phyloP scores from a whole-genome alignment of 2,329 filamentous ascomycete species.

The Aureobasidium mangrovei region DNA sequence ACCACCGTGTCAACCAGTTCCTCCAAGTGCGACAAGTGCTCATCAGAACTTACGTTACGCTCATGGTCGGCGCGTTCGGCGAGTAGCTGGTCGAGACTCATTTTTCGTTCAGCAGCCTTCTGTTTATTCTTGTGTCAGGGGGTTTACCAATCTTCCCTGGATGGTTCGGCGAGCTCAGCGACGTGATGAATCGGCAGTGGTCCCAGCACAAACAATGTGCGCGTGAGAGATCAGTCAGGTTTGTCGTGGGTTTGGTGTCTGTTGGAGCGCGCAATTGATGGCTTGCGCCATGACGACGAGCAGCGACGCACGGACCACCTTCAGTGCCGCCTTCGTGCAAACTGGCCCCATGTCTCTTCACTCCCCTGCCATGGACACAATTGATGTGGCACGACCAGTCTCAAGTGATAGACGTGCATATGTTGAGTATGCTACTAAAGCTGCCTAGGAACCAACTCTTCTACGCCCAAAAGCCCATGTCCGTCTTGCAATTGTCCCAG shows the following conservation, averaged over 20 bases:
- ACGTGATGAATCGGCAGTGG: background rate
- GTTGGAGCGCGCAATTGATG: background rate
- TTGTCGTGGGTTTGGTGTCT: background rate
- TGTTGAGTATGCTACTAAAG: constrained; percentile 4
- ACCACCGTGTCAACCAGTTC: background rate
- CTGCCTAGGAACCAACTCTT: background rate
- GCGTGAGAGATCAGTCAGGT: background rate
- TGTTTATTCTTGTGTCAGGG: constrained; percentile 2
- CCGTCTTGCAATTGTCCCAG: background rate
- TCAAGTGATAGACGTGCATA: background rate
- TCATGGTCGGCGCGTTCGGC: constrained; percentile 11
- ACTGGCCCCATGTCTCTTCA: background rate
- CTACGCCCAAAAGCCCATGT: background rate
- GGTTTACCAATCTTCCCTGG: constrained; percentile 3
- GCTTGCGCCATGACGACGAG: background rate
- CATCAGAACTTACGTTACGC: constrained; percentile 9
- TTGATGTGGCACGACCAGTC: background rate
- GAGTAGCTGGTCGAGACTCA: constrained; percentile 19
- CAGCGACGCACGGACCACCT: background rate
- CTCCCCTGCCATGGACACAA: background rate
- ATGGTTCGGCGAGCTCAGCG: background rate
- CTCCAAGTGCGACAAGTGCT: background rate
- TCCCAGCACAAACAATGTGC: background rate
- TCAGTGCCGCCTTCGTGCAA: background rate
- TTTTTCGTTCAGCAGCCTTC: constrained; percentile 20